Evolutionary conservation across 129 eudicot species (phyloP), one percentile per base, ranked within the genome.

Genomic region (Chrysanthemum seticuspe): DNA sequence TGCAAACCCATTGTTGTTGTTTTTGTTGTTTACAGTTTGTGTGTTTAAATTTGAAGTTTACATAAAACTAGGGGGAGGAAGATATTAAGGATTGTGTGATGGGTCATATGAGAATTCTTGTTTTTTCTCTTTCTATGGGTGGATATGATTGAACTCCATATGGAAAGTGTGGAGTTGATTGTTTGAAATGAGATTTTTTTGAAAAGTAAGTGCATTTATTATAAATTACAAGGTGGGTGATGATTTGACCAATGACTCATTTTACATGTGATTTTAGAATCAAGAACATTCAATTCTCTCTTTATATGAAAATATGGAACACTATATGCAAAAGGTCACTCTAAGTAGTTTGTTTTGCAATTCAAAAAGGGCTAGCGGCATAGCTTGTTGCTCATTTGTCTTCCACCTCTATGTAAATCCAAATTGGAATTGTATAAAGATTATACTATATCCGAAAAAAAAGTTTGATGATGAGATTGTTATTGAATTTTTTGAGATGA

Each of bases 21-120:
- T 58, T 19, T 19, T 58, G 63, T 40, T 40, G 25, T 23, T 58
- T 58, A 58, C 63, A 58, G 12, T 58, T 58, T 18, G 63, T 58
- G 25, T 58, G 63, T 58, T 58, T 13, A 16, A 58, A 58, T 9
- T 4, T 8, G 25, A 57, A 15, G 29, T 57, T 18, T 19, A 58
- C 21, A 58, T 58, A 13, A 58, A 18, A 40, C 45, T 15, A 19
- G 10, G 21, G 63, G 0, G 63, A 18, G 25, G 25, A 58, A 16
- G 6, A 58, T 8, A 16, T 10, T 58, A 58, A 27, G 19, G 31
- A 19, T 57, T 21, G 23, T 57, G 10, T 19, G 62, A 57, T 19
- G 12, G 4, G 10, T 18, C 10, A 15, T 51, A 10, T 21, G 18
- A 56, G 27, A 18, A 15, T 56, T 56, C 4, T 40, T 5, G 6